Percentiles rank a stretch among this genome's conserved stretches.
Evolutionary conservation across 306 rosid genomes (phyloP).

Genomic region (Vicia faba): DNA sequence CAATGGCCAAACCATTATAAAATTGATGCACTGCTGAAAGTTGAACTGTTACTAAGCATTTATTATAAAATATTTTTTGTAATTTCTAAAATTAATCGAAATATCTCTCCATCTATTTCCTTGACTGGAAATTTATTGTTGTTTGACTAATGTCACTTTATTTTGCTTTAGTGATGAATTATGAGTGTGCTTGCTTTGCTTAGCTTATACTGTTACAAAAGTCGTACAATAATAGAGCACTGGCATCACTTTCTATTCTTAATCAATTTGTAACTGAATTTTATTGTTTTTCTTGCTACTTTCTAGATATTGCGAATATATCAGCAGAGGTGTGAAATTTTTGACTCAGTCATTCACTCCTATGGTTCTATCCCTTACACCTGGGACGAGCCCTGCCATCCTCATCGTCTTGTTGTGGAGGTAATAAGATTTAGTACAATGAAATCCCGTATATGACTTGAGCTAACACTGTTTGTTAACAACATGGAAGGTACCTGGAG

Average conservation of each 20-base stretch:
- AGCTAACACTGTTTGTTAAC: slow-evolving; percentile 24
- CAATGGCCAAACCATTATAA: not conserved
- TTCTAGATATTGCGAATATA: slow-evolving; percentile 81
- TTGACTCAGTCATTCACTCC: slow-evolving; percentile 75
- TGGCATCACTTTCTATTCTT: not conserved
- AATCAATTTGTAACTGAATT: slow-evolving; percentile 23
- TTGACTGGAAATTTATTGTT: not conserved
- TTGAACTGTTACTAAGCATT: not conserved
- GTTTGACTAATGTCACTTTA: slow-evolving; percentile 3
- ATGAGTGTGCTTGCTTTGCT: slow-evolving; percentile 23
- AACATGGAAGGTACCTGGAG: slow-evolving; percentile 82
- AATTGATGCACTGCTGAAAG: not conserved
- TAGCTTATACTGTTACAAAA: not conserved
- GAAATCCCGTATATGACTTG: slow-evolving; percentile 29
- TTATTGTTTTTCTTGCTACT: slow-evolving; percentile 35
- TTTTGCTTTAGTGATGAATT: slow-evolving; percentile 8
- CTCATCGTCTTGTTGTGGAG: slow-evolving; percentile 90
- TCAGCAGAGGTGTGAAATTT: slow-evolving; percentile 88
- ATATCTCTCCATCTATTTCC: slow-evolving; percentile 25
- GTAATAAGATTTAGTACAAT: slow-evolving; percentile 42
- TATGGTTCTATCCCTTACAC: slow-evolving; percentile 79
- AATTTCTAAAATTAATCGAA: not conserved
- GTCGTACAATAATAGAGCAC: not conserved
- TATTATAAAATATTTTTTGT: not conserved
- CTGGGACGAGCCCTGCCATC: slow-evolving; percentile 96